A percentile compares a stretch with the other conserved stretches of the same genome.
Conservation (phyloP, 2,329 filamentous ascomycete species). For the Aspergillus arachidicola region DNA sequence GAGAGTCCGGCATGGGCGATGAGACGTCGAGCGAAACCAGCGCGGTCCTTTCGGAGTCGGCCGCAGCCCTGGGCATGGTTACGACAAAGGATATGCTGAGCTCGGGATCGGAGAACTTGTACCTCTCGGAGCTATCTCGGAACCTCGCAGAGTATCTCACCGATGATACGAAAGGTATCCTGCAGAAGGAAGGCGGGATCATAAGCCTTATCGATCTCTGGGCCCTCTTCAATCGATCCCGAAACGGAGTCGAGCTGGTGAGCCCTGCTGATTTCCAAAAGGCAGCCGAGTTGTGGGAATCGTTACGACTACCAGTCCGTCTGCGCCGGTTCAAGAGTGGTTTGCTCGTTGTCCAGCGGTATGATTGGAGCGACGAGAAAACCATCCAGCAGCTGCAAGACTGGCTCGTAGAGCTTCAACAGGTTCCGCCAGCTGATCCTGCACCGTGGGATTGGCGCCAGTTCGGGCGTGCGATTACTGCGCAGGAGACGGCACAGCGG, state of each 20-base stretch:
- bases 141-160: constrained; percentile 88
- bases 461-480: constrained; percentile 85
- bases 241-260: constrained; percentile 91
- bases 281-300: constrained; percentile 85
- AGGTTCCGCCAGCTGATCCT: constrained; percentile 64
- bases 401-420: constrained; percentile 77
- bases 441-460: constrained; percentile 73
- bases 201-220: constrained; percentile 88
- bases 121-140: constrained; percentile 82
- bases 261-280: constrained; percentile 91
- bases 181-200: constrained; percentile 81
- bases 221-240: constrained; percentile 91
- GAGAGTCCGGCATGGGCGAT: constrained; percentile 63
- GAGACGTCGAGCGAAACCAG: constrained; percentile 70
- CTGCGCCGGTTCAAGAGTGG: constrained; percentile 89
- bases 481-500: constrained; percentile 81
- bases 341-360: constrained; percentile 87
- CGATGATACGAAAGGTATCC: constrained; percentile 76
- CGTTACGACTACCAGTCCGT: constrained; percentile 80
- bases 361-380: constrained; percentile 86
- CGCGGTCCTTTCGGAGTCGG: constrained; percentile 76
- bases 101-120: constrained; percentile 79
- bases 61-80: constrained; percentile 80
- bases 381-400: constrained; percentile 74
- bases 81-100: constrained; percentile 93